These are phyloP conservation scores for Kondoa malvinella DNA, from an alignment of 768 basidiomycete species.

Conservation along the genomic window DNA sequence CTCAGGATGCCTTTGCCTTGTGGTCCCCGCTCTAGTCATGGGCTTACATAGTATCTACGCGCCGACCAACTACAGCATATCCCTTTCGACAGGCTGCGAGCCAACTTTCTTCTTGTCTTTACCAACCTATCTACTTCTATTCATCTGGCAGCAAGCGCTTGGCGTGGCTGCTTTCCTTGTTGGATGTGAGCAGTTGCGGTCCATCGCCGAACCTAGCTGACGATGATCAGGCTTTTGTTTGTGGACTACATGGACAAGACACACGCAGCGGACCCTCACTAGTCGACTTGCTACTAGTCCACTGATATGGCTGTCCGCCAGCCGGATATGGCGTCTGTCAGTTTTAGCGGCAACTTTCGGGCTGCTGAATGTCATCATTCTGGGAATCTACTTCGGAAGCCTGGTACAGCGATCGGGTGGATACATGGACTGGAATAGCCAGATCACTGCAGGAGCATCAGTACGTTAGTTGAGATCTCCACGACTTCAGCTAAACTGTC, in stretches of 20 bases:
- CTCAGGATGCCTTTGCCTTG: not conserved
- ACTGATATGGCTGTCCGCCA: too few species aligned
- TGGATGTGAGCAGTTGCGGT: not conserved
- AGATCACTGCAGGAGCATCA: not conserved
- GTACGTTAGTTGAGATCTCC: not conserved
- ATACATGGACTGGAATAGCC: not conserved
- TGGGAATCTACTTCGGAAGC: too few species aligned
- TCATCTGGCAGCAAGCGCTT: constrained; percentile 1
- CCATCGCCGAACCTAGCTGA: too few species aligned
- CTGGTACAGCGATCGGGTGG: not conserved
- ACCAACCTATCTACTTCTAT: constrained; percentile 2
- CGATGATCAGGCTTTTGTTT: too few species aligned
- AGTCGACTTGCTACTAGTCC: too few species aligned
- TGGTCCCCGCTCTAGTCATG: not conserved
- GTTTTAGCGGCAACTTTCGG: too few species aligned
- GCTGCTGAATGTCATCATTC: too few species aligned
- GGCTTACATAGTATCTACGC: not conserved
- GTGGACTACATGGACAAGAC: too few species aligned
- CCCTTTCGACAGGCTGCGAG: not conserved
- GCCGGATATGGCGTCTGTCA: too few species aligned
- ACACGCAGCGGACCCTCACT: too few species aligned
- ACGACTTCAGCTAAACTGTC: not conserved
- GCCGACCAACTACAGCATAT: not conserved
- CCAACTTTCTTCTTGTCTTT: constrained; percentile 2
- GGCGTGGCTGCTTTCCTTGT: not conserved